Evolutionary conservation across 2,329 filamentous ascomycete genomes (phyloP).

Genomic region (Aspergillus sp.): DNA sequence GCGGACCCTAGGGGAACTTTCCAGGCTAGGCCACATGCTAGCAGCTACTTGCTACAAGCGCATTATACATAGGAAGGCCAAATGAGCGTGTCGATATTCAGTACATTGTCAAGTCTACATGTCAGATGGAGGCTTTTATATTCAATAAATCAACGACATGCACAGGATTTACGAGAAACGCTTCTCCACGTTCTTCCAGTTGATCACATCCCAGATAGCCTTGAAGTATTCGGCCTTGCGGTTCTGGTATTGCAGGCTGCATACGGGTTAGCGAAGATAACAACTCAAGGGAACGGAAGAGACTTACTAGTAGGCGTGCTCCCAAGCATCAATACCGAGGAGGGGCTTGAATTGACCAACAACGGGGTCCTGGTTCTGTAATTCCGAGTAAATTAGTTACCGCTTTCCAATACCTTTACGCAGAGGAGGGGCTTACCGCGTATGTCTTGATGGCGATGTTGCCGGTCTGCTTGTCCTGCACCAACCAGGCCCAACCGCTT

Average conservation of each 20-base stretch:
- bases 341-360: constrained; percentile 79
- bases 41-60: not conserved
- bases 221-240: constrained; percentile 94
- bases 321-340: constrained; percentile 90
- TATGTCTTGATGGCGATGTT: constrained; percentile 62
- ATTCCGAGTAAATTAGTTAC: constrained; percentile 5
- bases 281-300: not conserved
- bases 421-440: constrained; percentile 46
- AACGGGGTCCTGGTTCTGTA: constrained; percentile 80
- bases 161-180: constrained; percentile 57
- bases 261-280: constrained; percentile 15
- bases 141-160: not conserved
- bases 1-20: not conserved
- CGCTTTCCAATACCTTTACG: not conserved
- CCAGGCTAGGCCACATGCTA: not conserved
- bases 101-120: not conserved
- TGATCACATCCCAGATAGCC: constrained; percentile 91
- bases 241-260: constrained; percentile 86
- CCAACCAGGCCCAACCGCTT: constrained; percentile 64
- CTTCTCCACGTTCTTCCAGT: constrained; percentile 88
- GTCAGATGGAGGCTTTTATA: not conserved
- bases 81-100: not conserved
- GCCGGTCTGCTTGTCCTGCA: constrained; percentile 62
- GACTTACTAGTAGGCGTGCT: constrained; percentile 84
- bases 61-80: not conserved